Evolutionary conservation across 2,329 filamentous ascomycete species (phyloP), one percentile per base, ranked within the genome.

Genomic region (Penicillium sp.): DNA sequence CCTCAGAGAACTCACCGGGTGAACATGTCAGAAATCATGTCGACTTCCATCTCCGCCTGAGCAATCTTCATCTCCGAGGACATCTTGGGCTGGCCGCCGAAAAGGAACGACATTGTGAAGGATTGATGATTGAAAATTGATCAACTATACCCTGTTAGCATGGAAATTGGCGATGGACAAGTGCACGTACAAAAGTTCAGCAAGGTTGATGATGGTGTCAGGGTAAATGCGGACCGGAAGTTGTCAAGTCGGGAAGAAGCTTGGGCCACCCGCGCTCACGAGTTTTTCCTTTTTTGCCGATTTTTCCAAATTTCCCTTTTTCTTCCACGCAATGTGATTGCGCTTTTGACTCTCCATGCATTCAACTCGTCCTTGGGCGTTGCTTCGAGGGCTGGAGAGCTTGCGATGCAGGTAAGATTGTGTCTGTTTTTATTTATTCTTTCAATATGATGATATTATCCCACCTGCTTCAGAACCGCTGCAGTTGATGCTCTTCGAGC

Each of bases 1-100:
- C 18, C 9, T 5, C 18, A 9, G 18, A 37, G 31, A 17, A 35
- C 67, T 45, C 79, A 96, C 92, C 92, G 85, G 73, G 88, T 90
- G 77, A 95, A 94, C 83, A 96, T 95, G 68, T 95, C 89, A 47
- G 88, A 86, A 55, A 95, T 81, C 75, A 96, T 89, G 71, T 95
- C 92, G 69, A 96, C 87, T 74, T 98, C 93, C 54, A 87, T 84
- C 74, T 98, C 90, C 57, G 93, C 89, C 58, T 87, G 85, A 58
- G 86, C 85, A 66, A 98, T 92, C 78, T 96, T 98, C 76, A 96
- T 85, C 67, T 87, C 89, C 60, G 89, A 95, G 49, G 87, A 84
- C 64, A 89, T 84, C 72, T 95, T 87, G 47, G 86, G 85, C 52
- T 79, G 74, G 41, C 71, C 72, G 62, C 83, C 79, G 62, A 82